Evolutionary conservation across 148 eudicot species (phyloP).

Genomic region (Fagopyrum esculentum): DNA sequence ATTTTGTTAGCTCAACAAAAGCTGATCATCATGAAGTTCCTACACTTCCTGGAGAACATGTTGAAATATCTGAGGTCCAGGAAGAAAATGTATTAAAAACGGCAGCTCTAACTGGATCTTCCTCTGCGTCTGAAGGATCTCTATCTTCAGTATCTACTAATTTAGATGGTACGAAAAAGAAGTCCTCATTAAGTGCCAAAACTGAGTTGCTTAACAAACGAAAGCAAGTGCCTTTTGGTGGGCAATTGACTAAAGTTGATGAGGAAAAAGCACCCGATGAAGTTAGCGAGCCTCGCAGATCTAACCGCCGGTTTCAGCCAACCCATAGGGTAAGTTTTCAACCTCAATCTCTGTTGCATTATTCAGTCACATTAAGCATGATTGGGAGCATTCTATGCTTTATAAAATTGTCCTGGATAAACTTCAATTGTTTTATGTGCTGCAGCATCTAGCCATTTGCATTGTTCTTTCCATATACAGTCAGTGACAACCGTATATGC

Average conservation of each 20-base stretch:
- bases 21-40: slow-evolving; percentile 19
- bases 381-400: not conserved
- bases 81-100: slow-evolving; percentile 37
- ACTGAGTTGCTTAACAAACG: slow-evolving; percentile 50
- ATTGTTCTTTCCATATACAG: too few species aligned
- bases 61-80: slow-evolving; percentile 34
- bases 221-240: slow-evolving; percentile 33
- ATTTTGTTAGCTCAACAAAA: slow-evolving; percentile 17
- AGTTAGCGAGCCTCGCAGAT: slow-evolving; percentile 70
- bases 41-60: slow-evolving; percentile 18
- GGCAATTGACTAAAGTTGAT: slow-evolving; percentile 40
- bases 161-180: slow-evolving; percentile 40
- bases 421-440: not conserved
- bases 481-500: not conserved
- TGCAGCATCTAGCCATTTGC: not conserved
- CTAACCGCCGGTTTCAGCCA: slow-evolving; percentile 91
- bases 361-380: not conserved
- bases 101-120: slow-evolving; percentile 23
- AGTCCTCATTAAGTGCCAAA: slow-evolving; percentile 33
- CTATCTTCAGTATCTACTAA: slow-evolving; percentile 47
- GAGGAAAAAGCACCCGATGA: slow-evolving; percentile 43
- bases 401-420: not conserved
- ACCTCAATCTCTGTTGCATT: not conserved
- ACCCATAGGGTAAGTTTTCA: slow-evolving; percentile 69
- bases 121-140: slow-evolving; percentile 38